Conservation (phyloP, 1,284 basidiomycete genomes). For the Ustilago curta region DNA sequence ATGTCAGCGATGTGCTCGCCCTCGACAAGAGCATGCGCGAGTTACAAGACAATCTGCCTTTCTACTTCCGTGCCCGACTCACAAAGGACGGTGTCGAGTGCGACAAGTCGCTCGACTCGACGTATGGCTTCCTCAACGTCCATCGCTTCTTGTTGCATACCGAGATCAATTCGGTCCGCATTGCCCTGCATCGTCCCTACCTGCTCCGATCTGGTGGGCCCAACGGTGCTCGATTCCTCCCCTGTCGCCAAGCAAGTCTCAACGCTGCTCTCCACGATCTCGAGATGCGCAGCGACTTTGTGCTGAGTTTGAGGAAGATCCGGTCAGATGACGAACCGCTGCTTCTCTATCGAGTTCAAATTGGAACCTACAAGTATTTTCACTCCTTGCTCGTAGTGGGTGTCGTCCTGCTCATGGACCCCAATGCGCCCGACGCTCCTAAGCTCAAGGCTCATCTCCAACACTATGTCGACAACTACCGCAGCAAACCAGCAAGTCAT, state of each 20-base stretch:
- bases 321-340: constrained; percentile 22
- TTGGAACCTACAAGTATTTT: constrained; percentile 63
- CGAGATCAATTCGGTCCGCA: constrained; percentile 59
- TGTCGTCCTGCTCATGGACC: constrained; percentile 59
- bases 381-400: constrained; percentile 59
- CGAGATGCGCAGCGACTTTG: constrained; percentile 55
- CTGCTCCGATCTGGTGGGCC: constrained; percentile 54
- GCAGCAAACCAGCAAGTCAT: constrained; percentile 15
- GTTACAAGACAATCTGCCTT: constrained; percentile 53
- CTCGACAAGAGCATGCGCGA: constrained; percentile 51
- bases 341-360: constrained; percentile 49
- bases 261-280: constrained; percentile 58
- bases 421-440: constrained; percentile 46
- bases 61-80: constrained; percentile 51
- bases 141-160: constrained; percentile 62
- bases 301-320: constrained; percentile 28
- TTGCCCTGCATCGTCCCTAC: constrained; percentile 60
- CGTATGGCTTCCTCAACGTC: constrained; percentile 54
- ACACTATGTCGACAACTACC: constrained; percentile 40
- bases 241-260: constrained; percentile 57
- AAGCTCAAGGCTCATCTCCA: constrained; percentile 47
- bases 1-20: constrained; percentile 56
- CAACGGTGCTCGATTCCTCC: constrained; percentile 42
- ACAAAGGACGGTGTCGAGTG: constrained; percentile 39
- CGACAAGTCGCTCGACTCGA: constrained; percentile 54